A percentile compares a stretch with the other conserved stretches of the same genome.
These are phyloP conservation scores for Ceratobasidium sp. DNA, from an alignment of 1,284 basidiomycete species.

Conservation along the genomic window DNA sequence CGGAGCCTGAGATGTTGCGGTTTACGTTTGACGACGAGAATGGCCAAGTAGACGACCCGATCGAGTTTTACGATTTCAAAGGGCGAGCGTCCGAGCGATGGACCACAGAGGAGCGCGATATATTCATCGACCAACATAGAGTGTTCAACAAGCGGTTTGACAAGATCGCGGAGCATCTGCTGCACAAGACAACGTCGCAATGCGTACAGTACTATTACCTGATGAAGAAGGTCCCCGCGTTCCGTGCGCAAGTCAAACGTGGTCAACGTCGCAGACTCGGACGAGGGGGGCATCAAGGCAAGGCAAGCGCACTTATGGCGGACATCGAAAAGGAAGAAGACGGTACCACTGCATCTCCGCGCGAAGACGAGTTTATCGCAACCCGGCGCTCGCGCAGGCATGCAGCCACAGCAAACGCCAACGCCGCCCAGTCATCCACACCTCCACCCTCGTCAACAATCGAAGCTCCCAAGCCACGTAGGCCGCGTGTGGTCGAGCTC, in stretches of 20 bases:
- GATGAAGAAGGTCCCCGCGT: slow-evolving; percentile 90
- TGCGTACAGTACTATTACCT: slow-evolving; percentile 96
- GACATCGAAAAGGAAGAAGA: slow-evolving; percentile 65
- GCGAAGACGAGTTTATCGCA: slow-evolving; percentile 50
- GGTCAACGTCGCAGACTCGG: slow-evolving; percentile 72
- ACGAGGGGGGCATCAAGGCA: slow-evolving; percentile 65
- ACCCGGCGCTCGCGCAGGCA: slow-evolving; percentile 34
- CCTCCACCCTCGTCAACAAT: slow-evolving; percentile 12
- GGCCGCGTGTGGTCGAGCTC: slow-evolving; percentile 35
- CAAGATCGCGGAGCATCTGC: slow-evolving; percentile 80
- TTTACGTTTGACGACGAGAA: slow-evolving; percentile 86
- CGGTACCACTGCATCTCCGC: slow-evolving; percentile 33
- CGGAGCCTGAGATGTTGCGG: slow-evolving; percentile 53
- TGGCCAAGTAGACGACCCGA: slow-evolving; percentile 80
- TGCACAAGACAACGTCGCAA: slow-evolving; percentile 88
- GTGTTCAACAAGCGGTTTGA: slow-evolving; percentile 94
- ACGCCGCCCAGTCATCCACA: slow-evolving; percentile 14
- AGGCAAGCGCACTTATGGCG: slow-evolving; percentile 79
- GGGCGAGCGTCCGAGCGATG: slow-evolving; percentile 78
- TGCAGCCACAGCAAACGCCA: slow-evolving; percentile 17
- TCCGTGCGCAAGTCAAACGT: slow-evolving; percentile 77
- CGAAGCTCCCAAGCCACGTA: slow-evolving; percentile 18
- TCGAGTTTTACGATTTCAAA: slow-evolving; percentile 77
- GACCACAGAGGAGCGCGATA: slow-evolving; percentile 86
- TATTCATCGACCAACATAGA: slow-evolving; percentile 85